phyloP scores from a whole-genome alignment of 2,329 filamentous ascomycete species.

The Tolypocladium cylindrosporum region DNA sequence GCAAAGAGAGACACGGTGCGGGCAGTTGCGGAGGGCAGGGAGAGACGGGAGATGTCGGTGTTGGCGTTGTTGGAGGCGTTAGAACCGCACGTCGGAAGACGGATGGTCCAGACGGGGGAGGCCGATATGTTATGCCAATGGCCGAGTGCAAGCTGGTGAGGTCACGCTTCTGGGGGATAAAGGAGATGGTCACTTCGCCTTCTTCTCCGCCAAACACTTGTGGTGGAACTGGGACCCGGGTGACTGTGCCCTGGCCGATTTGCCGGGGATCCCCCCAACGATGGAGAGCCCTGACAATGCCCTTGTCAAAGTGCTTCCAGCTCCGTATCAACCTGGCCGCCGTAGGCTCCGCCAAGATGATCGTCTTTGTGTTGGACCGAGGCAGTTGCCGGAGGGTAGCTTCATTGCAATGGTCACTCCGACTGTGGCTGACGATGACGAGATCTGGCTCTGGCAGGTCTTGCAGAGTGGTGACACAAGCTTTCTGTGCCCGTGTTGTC shows the following conservation, averaged over 20 bases:
- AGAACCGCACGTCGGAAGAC: conserved; percentile 8
- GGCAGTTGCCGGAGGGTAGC: conserved; percentile 57
- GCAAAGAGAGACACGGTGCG: background rate
- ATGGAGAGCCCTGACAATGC: conserved; percentile 33
- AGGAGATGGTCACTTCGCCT: conserved; percentile 63
- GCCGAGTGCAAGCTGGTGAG: conserved; percentile 53
- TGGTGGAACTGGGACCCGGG: conserved; percentile 43
- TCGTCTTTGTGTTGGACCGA: conserved; percentile 37
- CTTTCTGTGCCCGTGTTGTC: conserved; percentile 41
- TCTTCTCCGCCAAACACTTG: conserved; percentile 38
- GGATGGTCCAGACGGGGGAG: conserved; percentile 29
- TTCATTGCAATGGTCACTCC: conserved; percentile 61
- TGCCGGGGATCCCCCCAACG: conserved; percentile 33
- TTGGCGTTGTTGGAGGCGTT: conserved; percentile 9
- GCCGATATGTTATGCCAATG: conserved; percentile 62
- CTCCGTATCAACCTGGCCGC: conserved; percentile 55
- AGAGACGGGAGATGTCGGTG: conserved; percentile 3
- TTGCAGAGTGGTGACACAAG: conserved; percentile 43
- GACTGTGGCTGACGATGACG: conserved; percentile 34
- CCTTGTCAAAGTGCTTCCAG: conserved; percentile 58
- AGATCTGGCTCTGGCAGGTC: conserved; percentile 33
- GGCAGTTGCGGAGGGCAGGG: conserved; percentile 3
- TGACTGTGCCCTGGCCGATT: conserved; percentile 20
- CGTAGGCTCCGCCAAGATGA: conserved; percentile 55
- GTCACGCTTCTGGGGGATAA: conserved; percentile 51